Base-by-base conservation (phyloP, 495 filamentous ascomycete genomes). In the Lasiosphaeriaceae sp. region DNA sequence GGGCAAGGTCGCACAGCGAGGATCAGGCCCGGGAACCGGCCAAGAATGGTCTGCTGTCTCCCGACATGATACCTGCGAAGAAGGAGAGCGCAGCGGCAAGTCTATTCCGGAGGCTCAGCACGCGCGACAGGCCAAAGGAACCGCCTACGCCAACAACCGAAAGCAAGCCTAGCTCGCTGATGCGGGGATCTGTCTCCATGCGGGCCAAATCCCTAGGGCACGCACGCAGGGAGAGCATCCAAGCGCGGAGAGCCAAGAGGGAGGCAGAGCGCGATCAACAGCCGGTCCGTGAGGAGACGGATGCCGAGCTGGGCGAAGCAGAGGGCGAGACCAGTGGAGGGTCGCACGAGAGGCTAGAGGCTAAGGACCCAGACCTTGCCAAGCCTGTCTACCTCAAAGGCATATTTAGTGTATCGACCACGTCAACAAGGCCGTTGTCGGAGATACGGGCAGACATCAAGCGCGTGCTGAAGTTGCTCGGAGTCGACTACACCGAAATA, bases 351-450 rank as follows among this genome's bases (percentile, higher is more conserved):
- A 67, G 77, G 21, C 61, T 83, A 11, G 74, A 74, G 29, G 56
- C 52, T n/a, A 79, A 75, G 74, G 73, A 89, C 63, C 72, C 76
- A 2, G 79, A 88, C 59, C 75, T 85, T 39, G 83, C 87, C 43
- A 97, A 96, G 66, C 95, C 95, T 1, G 94, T 97, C 23, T 99
- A 87, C 67, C 83, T 99, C 23, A 99, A 99, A 70, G 94, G 94
- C 21, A 83, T 99, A 22, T 99, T 99, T 77, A 97, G 92, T 67
- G 94, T 97, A 34, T 92, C 90, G 4, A 99, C 94, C 0, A 99
- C 94, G 2, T 96, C 92, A 61, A 95, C 87, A 64, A 94, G 92
- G 61, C 90, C 95, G 2, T 79, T 97, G 20, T 68, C 83, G 3
- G 80, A 88, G 58, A 98, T 98, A 58, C 85, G 93, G 41, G 77